phyloP scores from a whole-genome alignment of 1,284 basidiomycete species.

The Inonotus hispidus region DNA sequence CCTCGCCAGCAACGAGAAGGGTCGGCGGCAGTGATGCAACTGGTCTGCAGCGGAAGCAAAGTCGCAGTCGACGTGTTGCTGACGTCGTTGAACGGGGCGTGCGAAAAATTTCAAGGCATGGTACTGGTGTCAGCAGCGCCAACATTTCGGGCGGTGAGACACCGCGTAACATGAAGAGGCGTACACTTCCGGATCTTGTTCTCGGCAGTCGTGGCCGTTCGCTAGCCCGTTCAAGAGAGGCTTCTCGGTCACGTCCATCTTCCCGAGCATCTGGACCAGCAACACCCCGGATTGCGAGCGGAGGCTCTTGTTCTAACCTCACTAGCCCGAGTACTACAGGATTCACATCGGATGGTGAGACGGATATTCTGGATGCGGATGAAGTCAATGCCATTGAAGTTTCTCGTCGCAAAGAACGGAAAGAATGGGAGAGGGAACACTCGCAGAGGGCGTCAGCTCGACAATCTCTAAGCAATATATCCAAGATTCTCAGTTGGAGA shows the following conservation, averaged over 20 bases:
- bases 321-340: conserved; percentile 17
- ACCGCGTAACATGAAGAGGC: conserved; percentile 7
- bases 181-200: conserved; percentile 13
- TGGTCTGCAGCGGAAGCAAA: conserved; percentile 8
- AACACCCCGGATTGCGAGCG: conserved; percentile 5
- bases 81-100: conserved; percentile 13
- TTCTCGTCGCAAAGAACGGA: neutral
- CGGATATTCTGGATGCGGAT: conserved; percentile 14
- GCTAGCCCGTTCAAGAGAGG: conserved; percentile 9
- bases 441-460: neutral
- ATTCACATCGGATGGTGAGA: conserved; percentile 13
- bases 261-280: conserved; percentile 9
- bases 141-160: conserved; percentile 1
- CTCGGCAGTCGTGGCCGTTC: neutral
- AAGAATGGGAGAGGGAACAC: conserved; percentile 5
- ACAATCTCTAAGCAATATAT: conserved; percentile 2
- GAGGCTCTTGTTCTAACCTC: conserved; percentile 10
- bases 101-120: conserved; percentile 8
- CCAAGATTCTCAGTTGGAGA: conserved; percentile 6
- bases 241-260: conserved; percentile 8
- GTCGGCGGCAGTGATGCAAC: neutral
- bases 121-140: neutral
- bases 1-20: neutral
- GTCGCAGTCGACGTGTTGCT: conserved; percentile 12
- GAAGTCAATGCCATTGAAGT: conserved; percentile 8